Conservation (phyloP, 129 eudicot genomes). For the Ambrosia artemisiifolia region DNA sequence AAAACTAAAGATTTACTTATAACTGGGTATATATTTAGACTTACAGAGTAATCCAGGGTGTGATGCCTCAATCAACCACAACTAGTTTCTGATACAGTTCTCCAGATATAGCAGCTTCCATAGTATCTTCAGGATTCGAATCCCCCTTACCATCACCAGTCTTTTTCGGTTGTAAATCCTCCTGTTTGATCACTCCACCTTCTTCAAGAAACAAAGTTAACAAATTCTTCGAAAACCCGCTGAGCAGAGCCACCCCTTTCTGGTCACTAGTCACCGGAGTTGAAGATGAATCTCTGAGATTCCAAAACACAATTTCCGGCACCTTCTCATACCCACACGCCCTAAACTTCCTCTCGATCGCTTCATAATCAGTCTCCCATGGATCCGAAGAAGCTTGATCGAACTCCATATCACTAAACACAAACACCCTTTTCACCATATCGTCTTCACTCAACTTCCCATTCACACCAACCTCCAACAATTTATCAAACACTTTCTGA, state of each 20-base stretch:
- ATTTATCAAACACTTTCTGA: slow-evolving; percentile 43
- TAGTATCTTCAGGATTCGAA: slow-evolving; percentile 39
- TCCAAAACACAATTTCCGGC: slow-evolving; percentile 76
- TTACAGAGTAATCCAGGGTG: not conserved
- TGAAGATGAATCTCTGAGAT: slow-evolving; percentile 42
- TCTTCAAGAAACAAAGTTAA: slow-evolving; percentile 49
- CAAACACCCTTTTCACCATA: slow-evolving; percentile 61
- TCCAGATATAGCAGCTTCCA: slow-evolving; percentile 53
- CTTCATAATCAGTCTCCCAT: slow-evolving; percentile 67
- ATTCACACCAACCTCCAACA: slow-evolving; percentile 43
- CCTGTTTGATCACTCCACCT: slow-evolving; percentile 30
- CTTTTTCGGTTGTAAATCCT: slow-evolving; percentile 11
- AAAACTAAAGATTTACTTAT: not conserved
- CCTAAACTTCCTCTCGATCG: slow-evolving; percentile 41
- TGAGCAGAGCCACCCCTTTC: slow-evolving; percentile 48
- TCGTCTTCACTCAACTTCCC: slow-evolving; percentile 40
- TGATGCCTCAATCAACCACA: slow-evolving; percentile 42
- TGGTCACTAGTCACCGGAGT: slow-evolving; percentile 41
- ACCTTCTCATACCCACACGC: slow-evolving; percentile 36
- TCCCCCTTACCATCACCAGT: not conserved
- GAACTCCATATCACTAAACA: slow-evolving; percentile 65
- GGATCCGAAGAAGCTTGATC: slow-evolving; percentile 34
- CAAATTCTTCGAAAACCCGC: slow-evolving; percentile 61
- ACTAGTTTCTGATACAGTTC: slow-evolving; percentile 54
- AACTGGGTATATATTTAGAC: not conserved